These are phyloP conservation scores for Chaetomiaceae sp. DNA, from an alignment of 2,329 filamentous ascomycete genomes.

Conservation along the genomic window DNA sequence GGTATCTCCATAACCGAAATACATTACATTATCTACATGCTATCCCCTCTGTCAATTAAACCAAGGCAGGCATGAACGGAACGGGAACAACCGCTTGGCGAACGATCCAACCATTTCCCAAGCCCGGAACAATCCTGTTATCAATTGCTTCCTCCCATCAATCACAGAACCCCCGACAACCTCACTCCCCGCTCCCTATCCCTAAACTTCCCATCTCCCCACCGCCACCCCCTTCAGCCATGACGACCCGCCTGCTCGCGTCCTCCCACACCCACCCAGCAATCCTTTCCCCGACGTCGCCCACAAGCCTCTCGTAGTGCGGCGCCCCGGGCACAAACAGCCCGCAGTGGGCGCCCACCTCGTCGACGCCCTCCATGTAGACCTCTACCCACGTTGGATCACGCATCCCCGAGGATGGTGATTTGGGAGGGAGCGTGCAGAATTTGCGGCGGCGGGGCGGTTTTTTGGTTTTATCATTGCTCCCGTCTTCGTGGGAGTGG, in stretches of 20 bases:
- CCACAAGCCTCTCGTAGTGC: conserved; percentile 73
- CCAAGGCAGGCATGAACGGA: too few relatives aligned
- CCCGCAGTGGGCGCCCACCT: conserved; percentile 79
- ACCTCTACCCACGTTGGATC: conserved; percentile 75
- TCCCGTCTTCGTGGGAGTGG: not conserved
- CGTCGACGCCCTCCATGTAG: conserved; percentile 77
- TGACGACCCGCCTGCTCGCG: conserved; percentile 40
- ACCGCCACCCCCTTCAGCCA: conserved; percentile 9
- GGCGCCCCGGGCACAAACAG: conserved; percentile 66
- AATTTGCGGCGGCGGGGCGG: conserved; percentile 56
- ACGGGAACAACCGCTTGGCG: too few relatives aligned
- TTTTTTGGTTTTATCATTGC: conserved; percentile 45
- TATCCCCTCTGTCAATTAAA: too few relatives aligned
- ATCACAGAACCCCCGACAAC: too few relatives aligned
- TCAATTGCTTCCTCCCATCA: too few relatives aligned
- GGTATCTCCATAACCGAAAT: too few relatives aligned
- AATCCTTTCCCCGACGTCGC: conserved; percentile 64
- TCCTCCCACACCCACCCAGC: conserved; percentile 67
- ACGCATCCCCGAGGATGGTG: conserved; percentile 41
- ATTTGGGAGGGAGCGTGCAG: conserved; percentile 66
- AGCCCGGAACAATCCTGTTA: too few relatives aligned
- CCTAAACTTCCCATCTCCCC: not conserved
- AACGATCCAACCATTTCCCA: too few relatives aligned
- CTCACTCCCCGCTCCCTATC: not conserved
- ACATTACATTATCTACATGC: too few relatives aligned